Evolutionary conservation across 768 basidiomycete genomes (phyloP).

Genomic region (Russula emetica): DNA sequence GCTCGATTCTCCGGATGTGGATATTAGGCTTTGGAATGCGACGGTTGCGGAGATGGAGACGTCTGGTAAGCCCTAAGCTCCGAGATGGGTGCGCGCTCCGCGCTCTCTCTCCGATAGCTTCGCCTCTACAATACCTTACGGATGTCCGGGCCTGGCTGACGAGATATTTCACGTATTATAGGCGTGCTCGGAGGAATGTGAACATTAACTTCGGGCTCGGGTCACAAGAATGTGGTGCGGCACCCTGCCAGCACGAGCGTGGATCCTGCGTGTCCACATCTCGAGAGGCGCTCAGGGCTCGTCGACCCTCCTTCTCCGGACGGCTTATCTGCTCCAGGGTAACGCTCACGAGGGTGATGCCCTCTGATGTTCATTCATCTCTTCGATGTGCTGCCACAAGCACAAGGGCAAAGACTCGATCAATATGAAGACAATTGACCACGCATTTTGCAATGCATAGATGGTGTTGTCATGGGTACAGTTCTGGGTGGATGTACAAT

Average conservation of each 20-base stretch:
- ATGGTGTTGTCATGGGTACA: slow-evolving; percentile 1
- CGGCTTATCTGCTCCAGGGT: background rate
- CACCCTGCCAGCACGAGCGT: slow-evolving; percentile 6
- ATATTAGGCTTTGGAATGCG: slow-evolving; percentile 24
- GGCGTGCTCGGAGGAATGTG: slow-evolving; percentile 13
- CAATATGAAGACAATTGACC: background rate
- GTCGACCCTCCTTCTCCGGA: background rate
- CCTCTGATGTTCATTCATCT: background rate
- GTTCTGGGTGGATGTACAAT: background rate
- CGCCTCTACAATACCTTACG: background rate
- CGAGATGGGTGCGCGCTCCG: background rate
- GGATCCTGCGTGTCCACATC: slow-evolving; percentile 8
- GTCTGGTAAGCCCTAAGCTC: slow-evolving; percentile 20
- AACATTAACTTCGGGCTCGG: background rate
- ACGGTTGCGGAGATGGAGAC: slow-evolving; percentile 28
- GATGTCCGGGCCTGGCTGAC: slow-evolving; percentile 1
- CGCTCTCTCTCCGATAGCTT: background rate
- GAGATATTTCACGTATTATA: background rate
- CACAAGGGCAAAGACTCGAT: background rate
- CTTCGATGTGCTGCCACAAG: background rate
- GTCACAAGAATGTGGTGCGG: slow-evolving; percentile 1
- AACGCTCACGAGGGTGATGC: background rate
- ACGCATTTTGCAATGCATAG: background rate
- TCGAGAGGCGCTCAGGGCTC: background rate
- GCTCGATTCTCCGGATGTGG: slow-evolving; percentile 26